These are phyloP conservation scores for Microascus cirrosus DNA, from an alignment of 2,329 filamentous ascomycete genomes.

Conservation along the genomic window DNA sequence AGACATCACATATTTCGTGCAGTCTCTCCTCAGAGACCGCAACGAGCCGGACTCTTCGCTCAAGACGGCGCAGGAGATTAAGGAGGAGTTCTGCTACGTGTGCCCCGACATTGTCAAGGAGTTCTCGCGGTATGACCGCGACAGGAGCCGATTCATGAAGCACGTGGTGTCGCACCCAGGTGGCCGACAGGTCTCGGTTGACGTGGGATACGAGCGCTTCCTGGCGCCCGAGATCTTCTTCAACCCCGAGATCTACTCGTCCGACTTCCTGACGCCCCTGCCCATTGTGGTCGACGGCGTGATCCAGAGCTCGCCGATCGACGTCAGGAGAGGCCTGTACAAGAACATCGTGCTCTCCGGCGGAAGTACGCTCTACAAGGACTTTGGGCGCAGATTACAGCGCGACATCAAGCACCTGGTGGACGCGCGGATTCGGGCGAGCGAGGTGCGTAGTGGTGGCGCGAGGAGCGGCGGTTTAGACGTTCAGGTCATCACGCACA, in stretches of 20 bases:
- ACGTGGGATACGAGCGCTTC: slow-evolving; percentile 97
- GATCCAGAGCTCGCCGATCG: slow-evolving; percentile 95
- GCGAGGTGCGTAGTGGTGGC: slow-evolving; percentile 82
- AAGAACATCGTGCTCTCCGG: slow-evolving; percentile 99
- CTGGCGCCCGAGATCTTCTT: slow-evolving; percentile 98
- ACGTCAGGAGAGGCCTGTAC: slow-evolving; percentile 92
- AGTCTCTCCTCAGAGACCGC: slow-evolving; percentile 88
- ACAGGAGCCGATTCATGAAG: slow-evolving; percentile 82
- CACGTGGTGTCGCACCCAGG: slow-evolving; percentile 80
- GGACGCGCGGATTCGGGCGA: slow-evolving; percentile 83
- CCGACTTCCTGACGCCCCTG: slow-evolving; percentile 91
- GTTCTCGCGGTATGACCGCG: slow-evolving; percentile 86
- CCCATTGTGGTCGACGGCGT: slow-evolving; percentile 91
- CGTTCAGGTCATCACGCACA: slow-evolving; percentile 94
- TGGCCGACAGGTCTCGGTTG: slow-evolving; percentile 73
- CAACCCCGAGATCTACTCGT: slow-evolving; percentile 99
- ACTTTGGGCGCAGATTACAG: slow-evolving; percentile 92
- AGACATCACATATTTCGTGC: slow-evolving; percentile 98
- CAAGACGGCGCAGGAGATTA: slow-evolving; percentile 96
- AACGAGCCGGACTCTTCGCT: slow-evolving; percentile 94
- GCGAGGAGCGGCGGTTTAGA: slow-evolving; percentile 90
- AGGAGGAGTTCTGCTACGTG: slow-evolving; percentile 98
- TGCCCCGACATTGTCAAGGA: slow-evolving; percentile 99
- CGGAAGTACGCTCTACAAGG: slow-evolving; percentile 95
- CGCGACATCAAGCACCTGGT: slow-evolving; percentile 95